Percentiles rank a stretch among this genome's conserved stretches.
phyloP scores from a whole-genome alignment of 257 asterid species.

The Solanum ossicruentum region DNA sequence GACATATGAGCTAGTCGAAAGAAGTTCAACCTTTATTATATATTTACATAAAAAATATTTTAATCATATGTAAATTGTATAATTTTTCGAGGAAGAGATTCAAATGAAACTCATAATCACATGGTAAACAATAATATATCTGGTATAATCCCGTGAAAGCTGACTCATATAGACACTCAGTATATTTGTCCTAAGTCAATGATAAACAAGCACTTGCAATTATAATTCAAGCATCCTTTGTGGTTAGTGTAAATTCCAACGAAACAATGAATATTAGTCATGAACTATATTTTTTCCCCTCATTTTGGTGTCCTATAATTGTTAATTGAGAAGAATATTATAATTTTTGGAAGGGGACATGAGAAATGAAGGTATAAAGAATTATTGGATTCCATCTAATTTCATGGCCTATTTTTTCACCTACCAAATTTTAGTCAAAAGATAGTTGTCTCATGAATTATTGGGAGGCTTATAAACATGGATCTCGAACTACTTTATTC shows the following conservation, averaged over 20 bases:
- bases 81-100: too few relatives aligned
- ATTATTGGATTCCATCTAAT: neutral
- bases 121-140: too few relatives aligned
- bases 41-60: too few relatives aligned
- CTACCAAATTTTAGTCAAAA: neutral
- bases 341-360: neutral
- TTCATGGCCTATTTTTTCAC: neutral
- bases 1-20: too few relatives aligned
- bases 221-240: neutral
- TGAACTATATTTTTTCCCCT: neutral
- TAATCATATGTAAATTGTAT: too few relatives aligned
- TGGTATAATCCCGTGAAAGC: too few relatives aligned
- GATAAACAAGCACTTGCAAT: neutral
- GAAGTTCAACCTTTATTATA: too few relatives aligned
- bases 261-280: neutral
- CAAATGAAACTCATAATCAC: too few relatives aligned
- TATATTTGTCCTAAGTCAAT: neutral
- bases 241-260: neutral
- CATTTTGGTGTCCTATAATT: neutral
- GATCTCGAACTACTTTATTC: neutral
- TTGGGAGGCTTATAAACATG: neutral
- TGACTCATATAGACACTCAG: too few relatives aligned
- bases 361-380: neutral
- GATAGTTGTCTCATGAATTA: neutral
- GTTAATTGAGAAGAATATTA: neutral